These are phyloP conservation scores for Pelargonium australe DNA, from an alignment of 441 rosid genomes.

Conservation along the genomic window DNA sequence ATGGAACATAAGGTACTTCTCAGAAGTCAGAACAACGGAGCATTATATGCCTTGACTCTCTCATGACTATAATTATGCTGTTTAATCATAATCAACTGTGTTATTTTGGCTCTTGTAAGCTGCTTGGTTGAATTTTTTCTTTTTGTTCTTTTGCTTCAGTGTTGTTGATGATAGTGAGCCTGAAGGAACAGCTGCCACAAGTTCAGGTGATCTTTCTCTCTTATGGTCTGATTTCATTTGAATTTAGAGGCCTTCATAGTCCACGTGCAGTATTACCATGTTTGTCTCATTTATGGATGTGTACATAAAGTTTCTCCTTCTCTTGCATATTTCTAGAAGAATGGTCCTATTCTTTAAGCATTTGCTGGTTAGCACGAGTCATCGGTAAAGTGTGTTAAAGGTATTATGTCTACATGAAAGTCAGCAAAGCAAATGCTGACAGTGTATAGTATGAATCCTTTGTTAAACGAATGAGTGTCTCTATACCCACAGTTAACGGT, in stretches of 20 bases:
- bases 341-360: too few species aligned
- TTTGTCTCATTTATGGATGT: too few species aligned
- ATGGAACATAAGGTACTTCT: constrained; percentile 79
- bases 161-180: constrained; percentile 57
- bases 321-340: too few species aligned
- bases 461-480: too few species aligned
- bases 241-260: background rate
- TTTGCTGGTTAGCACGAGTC: too few species aligned
- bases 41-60: background rate
- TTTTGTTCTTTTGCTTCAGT: constrained; percentile 27
- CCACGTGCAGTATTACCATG: too few species aligned
- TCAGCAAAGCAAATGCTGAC: too few species aligned
- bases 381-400: too few species aligned
- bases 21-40: constrained; percentile 1
- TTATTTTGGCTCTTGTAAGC: too few species aligned
- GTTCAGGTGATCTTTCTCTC: constrained; percentile 43
- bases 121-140: background rate
- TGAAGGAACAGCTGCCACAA: constrained; percentile 35
- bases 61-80: background rate
- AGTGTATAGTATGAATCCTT: too few species aligned
- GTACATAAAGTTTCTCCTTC: background rate
- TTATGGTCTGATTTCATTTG: constrained; percentile 5
- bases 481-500: too few species aligned
- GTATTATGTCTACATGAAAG: too few species aligned
- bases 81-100: background rate